These are phyloP conservation scores for Pichia sorboxylosa DNA, from an alignment of 1,139 yeast species.

Conservation along the genomic window DNA sequence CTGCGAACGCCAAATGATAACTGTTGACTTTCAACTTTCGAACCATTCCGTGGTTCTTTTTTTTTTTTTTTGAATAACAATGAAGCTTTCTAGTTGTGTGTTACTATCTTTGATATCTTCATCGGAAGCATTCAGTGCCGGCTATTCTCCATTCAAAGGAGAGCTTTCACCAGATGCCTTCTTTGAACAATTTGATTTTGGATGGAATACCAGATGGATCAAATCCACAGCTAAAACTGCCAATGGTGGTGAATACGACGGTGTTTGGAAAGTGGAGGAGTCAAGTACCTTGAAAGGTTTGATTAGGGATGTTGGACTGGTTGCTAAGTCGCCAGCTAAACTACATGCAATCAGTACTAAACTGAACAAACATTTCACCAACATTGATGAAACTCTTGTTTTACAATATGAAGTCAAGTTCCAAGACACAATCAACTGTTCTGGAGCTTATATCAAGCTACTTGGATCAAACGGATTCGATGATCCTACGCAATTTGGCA, in stretches of 20 bases:
- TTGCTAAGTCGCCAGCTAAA: slow-evolving; percentile 62
- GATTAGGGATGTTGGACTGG: slow-evolving; percentile 58
- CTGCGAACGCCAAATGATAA: too few species aligned
- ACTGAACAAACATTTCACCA: slow-evolving; percentile 38
- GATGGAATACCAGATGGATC: slow-evolving; percentile 45
- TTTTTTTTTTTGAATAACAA: too few species aligned
- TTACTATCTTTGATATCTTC: too few species aligned
- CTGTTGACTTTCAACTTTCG: too few species aligned
- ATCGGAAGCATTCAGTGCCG: not conserved
- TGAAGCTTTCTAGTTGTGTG: not conserved
- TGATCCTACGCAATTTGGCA: slow-evolving; percentile 37
- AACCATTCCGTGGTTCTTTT: too few species aligned
- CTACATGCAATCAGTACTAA: slow-evolving; percentile 66
- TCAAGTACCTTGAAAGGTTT: slow-evolving; percentile 45
- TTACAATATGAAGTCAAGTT: slow-evolving; percentile 81
- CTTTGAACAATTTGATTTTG: slow-evolving; percentile 59
- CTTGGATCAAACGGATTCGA: slow-evolving; percentile 26
- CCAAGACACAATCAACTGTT: slow-evolving; percentile 68
- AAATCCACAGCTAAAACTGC: too few species aligned
- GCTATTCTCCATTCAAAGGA: slow-evolving; percentile 20
- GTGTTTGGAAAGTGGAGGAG: slow-evolving; percentile 67
- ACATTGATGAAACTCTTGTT: slow-evolving; percentile 55
- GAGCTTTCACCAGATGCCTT: slow-evolving; percentile 33
- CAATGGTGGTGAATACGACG: slow-evolving; percentile 50
- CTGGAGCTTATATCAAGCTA: slow-evolving; percentile 80